Evolutionary conservation across 805 yeast species (phyloP), one percentile per base, ranked within the genome.

Genomic region (Candida takata): DNA sequence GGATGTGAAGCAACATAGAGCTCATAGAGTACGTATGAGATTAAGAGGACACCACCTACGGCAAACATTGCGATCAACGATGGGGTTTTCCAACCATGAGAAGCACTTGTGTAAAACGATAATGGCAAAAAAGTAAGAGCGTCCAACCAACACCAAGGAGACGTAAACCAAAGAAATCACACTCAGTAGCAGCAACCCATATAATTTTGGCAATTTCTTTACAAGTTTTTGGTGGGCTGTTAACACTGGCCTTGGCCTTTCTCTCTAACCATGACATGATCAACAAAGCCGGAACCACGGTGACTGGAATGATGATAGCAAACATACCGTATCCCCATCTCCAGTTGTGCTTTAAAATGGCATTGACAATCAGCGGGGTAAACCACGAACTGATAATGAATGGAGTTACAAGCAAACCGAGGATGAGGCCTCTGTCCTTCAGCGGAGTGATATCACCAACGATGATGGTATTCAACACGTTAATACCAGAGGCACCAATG

Each of bases 281-380:
- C 5, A 38, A 27, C 14, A 62, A 49, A 16, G 60, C 59, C 20
- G 69, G 69, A 13, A 44, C 27, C n/a, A 57, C 34, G 14, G 60
- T 63, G 18, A 59, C 60, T 4, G 74, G 74, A 42, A 62, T 55
- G 19, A 70, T 60, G 28, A 70, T 60, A 16, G 69, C 62, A 57
- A 71, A 71, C 54, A 69, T 60, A 34, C 73, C 74, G 45, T 64
- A 69, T 19, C 74, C 77, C 70, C 72, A 66, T 51, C 74, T 61
- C 79, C 79, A 73, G 29, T 63, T 60, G 27, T 43, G 44, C 13
- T 31, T 29, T 12, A 57, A 47, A 16, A 69, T 50, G 23, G 57
- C 53, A 5, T 48, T 43, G 8, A 51, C 64, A 40, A 64, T 62
- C 5, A 49, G 54, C 35, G 72, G 72, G n/a, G 67, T 48, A 38